These are phyloP conservation scores for Trametes hirsuta DNA, from an alignment of 1,284 basidiomycete species.

Conservation along the genomic window DNA sequence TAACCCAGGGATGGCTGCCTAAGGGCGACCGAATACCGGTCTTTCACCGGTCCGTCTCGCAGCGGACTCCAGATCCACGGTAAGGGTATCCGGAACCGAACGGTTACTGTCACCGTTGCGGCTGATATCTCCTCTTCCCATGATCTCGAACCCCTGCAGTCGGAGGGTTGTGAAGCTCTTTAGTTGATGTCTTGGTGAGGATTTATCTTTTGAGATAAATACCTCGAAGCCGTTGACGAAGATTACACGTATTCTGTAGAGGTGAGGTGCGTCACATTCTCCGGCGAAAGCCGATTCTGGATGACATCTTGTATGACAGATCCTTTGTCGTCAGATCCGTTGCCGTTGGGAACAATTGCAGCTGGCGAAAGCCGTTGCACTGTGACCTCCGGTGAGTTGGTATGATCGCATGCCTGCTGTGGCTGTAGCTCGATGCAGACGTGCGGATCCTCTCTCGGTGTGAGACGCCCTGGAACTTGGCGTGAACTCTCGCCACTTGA, in stretches of 20 bases:
- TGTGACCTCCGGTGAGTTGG: neutral
- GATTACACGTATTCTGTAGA: neutral
- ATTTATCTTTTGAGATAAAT: neutral
- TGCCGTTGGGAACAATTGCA: neutral
- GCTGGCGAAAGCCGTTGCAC: neutral
- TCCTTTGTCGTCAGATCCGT: neutral
- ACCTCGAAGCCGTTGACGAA: neutral
- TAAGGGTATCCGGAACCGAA: slow-evolving; percentile 3
- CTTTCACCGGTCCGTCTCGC: neutral
- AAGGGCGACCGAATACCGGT: neutral
- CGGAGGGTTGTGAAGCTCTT: neutral
- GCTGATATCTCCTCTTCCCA: neutral
- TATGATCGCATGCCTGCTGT: neutral
- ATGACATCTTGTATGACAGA: neutral
- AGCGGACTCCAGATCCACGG: neutral
- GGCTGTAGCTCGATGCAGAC: slow-evolving; percentile 3
- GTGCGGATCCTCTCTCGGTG: slow-evolving; percentile 16
- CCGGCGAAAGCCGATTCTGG: neutral
- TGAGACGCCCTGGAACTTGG: slow-evolving; percentile 12
- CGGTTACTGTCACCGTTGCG: neutral
- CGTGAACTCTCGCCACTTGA: slow-evolving; percentile 18
- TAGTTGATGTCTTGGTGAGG: neutral
- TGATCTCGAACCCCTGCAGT: neutral
- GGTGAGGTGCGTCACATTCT: neutral
- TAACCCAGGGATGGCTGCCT: neutral